phyloP scores from a whole-genome alignment of 495 filamentous ascomycete species.

The Cladorrhinum samala region DNA sequence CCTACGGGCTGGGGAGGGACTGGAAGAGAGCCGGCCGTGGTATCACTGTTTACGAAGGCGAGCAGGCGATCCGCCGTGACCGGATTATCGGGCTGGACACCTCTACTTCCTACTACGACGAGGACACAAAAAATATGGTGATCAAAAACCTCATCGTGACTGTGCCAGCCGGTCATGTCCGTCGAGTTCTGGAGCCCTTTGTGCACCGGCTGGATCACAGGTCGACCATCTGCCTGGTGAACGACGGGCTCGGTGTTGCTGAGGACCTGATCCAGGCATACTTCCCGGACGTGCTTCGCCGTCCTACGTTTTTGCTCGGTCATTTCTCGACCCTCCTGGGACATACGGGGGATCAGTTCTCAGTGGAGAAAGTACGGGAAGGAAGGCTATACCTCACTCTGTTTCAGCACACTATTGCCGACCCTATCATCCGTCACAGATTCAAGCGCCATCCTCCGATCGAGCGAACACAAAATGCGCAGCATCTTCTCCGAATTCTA shows the following conservation, averaged over 20 bases:
- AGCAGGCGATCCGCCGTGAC: slow-evolving; percentile 5
- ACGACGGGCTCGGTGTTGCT: slow-evolving; percentile 76
- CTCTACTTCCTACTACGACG: slow-evolving; percentile 19
- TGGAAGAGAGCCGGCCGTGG: slow-evolving; percentile 23
- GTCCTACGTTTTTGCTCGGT: slow-evolving; percentile 72
- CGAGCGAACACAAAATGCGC: slow-evolving; percentile 19
- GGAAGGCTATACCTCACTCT: slow-evolving; percentile 26
- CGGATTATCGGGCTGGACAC: slow-evolving; percentile 17
- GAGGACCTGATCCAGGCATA: slow-evolving; percentile 63
- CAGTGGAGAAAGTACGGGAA: slow-evolving; percentile 53
- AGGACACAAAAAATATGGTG: slow-evolving; percentile 39
- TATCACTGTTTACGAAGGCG: slow-evolving; percentile 19
- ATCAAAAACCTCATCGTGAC: slow-evolving; percentile 74
- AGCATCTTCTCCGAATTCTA: slow-evolving; percentile 26
- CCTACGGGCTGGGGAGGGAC: background rate
- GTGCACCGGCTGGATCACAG: slow-evolving; percentile 58
- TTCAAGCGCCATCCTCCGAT: slow-evolving; percentile 18
- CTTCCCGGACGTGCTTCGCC: slow-evolving; percentile 55
- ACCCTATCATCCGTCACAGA: background rate
- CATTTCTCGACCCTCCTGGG: slow-evolving; percentile 60
- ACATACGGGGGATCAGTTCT: slow-evolving; percentile 42
- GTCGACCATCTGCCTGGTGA: slow-evolving; percentile 73
- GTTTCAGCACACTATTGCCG: background rate
- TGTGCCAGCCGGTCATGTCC: slow-evolving; percentile 50
- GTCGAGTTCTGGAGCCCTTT: slow-evolving; percentile 52